Conservation (phyloP, 192 early-diverging fungal genomes). For the Diversispora epigaea region DNA sequence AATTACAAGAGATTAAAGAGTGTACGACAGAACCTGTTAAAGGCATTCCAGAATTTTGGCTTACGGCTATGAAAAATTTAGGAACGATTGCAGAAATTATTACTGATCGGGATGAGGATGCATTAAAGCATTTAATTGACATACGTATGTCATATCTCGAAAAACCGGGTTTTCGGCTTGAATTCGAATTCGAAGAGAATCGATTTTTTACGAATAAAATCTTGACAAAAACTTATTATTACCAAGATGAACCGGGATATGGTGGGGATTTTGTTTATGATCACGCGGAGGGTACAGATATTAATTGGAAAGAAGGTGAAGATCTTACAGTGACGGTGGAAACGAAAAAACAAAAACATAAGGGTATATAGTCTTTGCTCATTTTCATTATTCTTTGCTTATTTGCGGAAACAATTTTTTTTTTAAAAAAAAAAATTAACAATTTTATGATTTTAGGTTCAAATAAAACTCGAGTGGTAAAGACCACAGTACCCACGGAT, state of each 20-base stretch:
- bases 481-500: slow-evolving; percentile 92
- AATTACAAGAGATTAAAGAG: slow-evolving; percentile 36
- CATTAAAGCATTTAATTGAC: slow-evolving; percentile 85
- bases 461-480: slow-evolving; percentile 97
- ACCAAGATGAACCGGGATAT: slow-evolving; percentile 77
- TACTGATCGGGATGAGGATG: slow-evolving; percentile 88
- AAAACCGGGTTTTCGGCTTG: slow-evolving; percentile 92
- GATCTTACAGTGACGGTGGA: slow-evolving; percentile 91
- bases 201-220: slow-evolving; percentile 83
- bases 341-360: slow-evolving; percentile 99
- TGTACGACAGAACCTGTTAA: slow-evolving; percentile 40
- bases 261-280: slow-evolving; percentile 88
- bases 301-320: slow-evolving; percentile 97
- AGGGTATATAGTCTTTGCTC: too few species aligned
- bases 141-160: slow-evolving; percentile 82
- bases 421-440: neutral
- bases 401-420: slow-evolving; percentile 5
- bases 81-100: slow-evolving; percentile 78
- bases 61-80: slow-evolving; percentile 88
- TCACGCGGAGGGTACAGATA: slow-evolving; percentile 85
- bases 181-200: slow-evolving; percentile 90
- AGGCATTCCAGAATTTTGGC: slow-evolving; percentile 97
- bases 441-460: slow-evolving; percentile 53
- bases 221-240: slow-evolving; percentile 93
- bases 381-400: neutral